Conservation (phyloP, 169 alveolate species). For the Cyclospora cayetanensis region DNA sequence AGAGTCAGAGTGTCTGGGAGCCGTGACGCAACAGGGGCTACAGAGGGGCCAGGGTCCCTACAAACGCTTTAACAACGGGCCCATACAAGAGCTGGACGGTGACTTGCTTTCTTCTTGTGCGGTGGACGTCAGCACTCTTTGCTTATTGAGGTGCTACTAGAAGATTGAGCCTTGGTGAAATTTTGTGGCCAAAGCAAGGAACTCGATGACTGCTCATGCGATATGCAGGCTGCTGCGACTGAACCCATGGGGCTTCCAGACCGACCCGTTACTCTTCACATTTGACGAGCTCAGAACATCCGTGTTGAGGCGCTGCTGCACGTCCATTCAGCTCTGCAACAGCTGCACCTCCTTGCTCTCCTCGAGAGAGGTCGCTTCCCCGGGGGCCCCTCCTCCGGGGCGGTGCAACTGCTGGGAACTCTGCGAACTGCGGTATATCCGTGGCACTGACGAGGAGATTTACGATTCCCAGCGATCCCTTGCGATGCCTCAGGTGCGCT, state of each 20-base stretch:
- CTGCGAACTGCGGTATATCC: background rate
- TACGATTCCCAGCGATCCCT: background rate
- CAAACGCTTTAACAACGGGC: too few species aligned
- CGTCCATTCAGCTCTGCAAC: background rate
- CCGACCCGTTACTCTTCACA: slow-evolving; percentile 5
- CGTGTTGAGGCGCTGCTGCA: background rate
- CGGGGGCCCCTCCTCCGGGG: background rate
- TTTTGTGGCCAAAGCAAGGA: too few species aligned
- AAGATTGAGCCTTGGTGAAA: too few species aligned
- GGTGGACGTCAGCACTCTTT: too few species aligned
- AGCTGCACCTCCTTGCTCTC: background rate
- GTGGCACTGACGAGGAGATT: slow-evolving; percentile 18
- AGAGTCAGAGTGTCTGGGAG: too few species aligned
- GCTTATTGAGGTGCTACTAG: too few species aligned
- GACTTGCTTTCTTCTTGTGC: too few species aligned
- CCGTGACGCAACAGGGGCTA: too few species aligned
- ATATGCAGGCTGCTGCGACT: slow-evolving; percentile 31
- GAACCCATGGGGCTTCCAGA: slow-evolving; percentile 15
- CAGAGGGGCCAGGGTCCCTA: too few species aligned
- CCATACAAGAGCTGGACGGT: too few species aligned
- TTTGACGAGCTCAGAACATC: background rate
- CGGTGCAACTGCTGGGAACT: background rate
- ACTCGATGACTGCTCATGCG: background rate
- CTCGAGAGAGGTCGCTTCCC: background rate
- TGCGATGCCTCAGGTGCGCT: slow-evolving; percentile 25